These are phyloP conservation scores for Trichoderma atrobrunneum DNA, from an alignment of 2,329 filamentous ascomycete genomes.

Conservation along the genomic window DNA sequence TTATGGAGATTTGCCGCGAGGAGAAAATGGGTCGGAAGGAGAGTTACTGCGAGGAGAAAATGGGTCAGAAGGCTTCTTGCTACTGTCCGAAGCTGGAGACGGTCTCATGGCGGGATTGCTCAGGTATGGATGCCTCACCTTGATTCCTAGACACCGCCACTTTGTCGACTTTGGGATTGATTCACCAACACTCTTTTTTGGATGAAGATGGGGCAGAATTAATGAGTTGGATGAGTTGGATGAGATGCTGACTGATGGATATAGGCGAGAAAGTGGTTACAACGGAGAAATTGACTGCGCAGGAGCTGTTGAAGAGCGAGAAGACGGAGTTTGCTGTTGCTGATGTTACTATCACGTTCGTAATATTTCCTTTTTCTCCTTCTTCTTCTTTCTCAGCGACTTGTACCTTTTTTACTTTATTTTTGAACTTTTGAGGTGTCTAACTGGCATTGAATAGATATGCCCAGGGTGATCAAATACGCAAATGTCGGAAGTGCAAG, in stretches of 20 bases:
- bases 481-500: conserved; percentile 30
- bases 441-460: conserved; percentile 24
- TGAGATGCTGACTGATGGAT: not conserved
- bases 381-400: not conserved
- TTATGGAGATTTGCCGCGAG: not conserved
- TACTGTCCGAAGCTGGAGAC: not conserved
- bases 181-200: not conserved
- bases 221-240: not conserved
- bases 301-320: not conserved
- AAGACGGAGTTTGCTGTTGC: not conserved
- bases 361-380: not conserved
- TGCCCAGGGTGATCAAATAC: conserved; percentile 32
- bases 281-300: not conserved
- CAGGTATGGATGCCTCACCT: not conserved
- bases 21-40: not conserved
- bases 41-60: not conserved
- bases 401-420: not conserved
- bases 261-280: not conserved
- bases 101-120: not conserved
- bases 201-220: not conserved
- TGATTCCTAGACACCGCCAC: not conserved
- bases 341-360: conserved; percentile 6
- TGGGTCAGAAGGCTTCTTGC: not conserved
- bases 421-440: too few species aligned
- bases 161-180: not conserved